A percentile compares a stretch with the other conserved stretches of the same genome.
Evolutionary conservation across 2,329 filamentous ascomycete species (phyloP).

Genomic region (Monilinia laxa): DNA sequence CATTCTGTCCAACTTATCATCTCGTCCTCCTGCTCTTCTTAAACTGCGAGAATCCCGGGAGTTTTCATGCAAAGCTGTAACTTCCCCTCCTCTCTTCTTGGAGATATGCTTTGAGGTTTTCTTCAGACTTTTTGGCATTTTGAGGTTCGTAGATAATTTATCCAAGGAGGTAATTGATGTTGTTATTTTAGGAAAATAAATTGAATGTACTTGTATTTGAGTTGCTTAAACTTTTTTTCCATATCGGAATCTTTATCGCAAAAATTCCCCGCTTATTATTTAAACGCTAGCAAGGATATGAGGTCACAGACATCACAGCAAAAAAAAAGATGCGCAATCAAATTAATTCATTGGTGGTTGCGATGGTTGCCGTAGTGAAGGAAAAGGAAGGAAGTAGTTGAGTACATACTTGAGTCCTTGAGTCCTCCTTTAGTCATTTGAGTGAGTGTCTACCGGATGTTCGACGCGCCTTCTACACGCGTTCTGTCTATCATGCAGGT

Average conservation of each 20-base stretch:
- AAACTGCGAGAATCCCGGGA: constrained; percentile 83
- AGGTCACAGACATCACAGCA: neutral
- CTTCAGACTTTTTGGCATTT: constrained; percentile 72
- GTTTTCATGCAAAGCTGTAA: constrained; percentile 79
- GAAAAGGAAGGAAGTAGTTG: neutral
- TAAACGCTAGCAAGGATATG: constrained; percentile 6
- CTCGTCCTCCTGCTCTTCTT: constrained; percentile 74
- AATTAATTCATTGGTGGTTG: constrained; percentile 1
- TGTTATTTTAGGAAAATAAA: neutral
- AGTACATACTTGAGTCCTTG: too few relatives aligned
- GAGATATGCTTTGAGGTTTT: constrained; percentile 88
- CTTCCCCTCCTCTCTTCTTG: constrained; percentile 77
- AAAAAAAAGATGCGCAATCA: constrained; percentile 1
- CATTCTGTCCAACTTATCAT: constrained; percentile 77
- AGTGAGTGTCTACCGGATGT: neutral
- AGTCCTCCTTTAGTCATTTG: too few relatives aligned
- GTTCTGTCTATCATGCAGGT: constrained; percentile 21
- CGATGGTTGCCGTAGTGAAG: constrained; percentile 26
- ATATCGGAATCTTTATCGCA: constrained; percentile 34
- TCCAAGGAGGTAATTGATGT: neutral
- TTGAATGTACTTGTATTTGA: constrained; percentile 3
- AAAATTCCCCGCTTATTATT: constrained; percentile 26
- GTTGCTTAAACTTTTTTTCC: constrained; percentile 27
- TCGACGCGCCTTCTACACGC: constrained; percentile 24
- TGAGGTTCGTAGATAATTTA: neutral